Percentiles rank a stretch among this genome's conserved stretches.
Conservation (phyloP, 1,284 basidiomycete species). For the Tilletia indica region DNA sequence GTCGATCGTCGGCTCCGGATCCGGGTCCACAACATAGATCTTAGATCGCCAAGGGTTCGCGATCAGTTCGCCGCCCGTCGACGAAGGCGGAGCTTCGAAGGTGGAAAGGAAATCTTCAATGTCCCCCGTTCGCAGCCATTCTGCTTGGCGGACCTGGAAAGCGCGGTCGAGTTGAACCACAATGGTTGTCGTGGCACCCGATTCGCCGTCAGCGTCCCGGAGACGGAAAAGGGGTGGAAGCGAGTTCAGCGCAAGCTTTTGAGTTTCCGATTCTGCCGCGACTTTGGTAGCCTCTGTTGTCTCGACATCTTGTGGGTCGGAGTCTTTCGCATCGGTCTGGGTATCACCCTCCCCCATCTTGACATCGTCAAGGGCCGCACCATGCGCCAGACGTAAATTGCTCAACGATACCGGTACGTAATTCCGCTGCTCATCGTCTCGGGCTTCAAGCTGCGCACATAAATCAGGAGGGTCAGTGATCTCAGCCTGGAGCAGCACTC, state of each 20-base stretch:
- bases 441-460: constrained; percentile 31
- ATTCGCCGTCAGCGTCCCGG: neutral
- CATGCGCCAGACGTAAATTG: constrained; percentile 28
- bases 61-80: constrained; percentile 63
- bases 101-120: constrained; percentile 86
- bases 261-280: neutral
- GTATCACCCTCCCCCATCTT: constrained; percentile 12
- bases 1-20: constrained; percentile 90
- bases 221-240: constrained; percentile 25
- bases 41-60: constrained; percentile 78
- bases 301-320: neutral
- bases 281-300: neutral
- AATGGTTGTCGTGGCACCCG: constrained; percentile 16
- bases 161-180: constrained; percentile 68
- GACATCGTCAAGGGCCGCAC: constrained; percentile 22
- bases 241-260: neutral
- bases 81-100: constrained; percentile 35
- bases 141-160: constrained; percentile 82
- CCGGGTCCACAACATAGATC: constrained; percentile 85
- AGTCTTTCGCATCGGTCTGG: neutral
- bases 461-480: constrained; percentile 4
- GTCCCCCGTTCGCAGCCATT: constrained; percentile 92
- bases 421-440: constrained; percentile 30
- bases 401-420: constrained; percentile 30
- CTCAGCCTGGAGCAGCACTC: too few relatives aligned